Evolutionary conservation across 2,329 filamentous ascomycete species (phyloP).

Genomic region (Trichophyton rubrum): DNA sequence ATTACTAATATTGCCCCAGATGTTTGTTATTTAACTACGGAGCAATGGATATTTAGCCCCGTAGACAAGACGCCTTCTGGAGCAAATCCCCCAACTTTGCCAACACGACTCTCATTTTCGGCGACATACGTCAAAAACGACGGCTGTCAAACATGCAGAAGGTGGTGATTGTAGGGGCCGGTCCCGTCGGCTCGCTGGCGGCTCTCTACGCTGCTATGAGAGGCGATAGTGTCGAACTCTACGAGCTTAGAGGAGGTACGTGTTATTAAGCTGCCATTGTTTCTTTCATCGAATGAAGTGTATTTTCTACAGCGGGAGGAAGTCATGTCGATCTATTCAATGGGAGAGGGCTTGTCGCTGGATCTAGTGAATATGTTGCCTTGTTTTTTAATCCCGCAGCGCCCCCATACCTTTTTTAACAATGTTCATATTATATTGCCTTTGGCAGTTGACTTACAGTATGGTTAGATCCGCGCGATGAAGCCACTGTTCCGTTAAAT

Average conservation of each 20-base stretch:
- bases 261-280: conserved; percentile 13
- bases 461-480: conserved; percentile 66
- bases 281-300: neutral
- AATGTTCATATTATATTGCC: neutral
- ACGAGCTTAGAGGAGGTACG: conserved; percentile 82
- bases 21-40: neutral
- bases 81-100: neutral
- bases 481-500: conserved; percentile 71
- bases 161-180: conserved; percentile 76
- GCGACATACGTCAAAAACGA: neutral
- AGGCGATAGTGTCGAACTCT: conserved; percentile 83
- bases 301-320: neutral
- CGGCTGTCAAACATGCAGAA: conserved; percentile 40
- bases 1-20: neutral
- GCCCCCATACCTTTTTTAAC: neutral
- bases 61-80: neutral
- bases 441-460: neutral
- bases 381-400: neutral
- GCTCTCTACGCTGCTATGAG: conserved; percentile 83
- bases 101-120: neutral
- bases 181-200: conserved; percentile 82
- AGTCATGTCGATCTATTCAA: too few species aligned
- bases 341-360: neutral
- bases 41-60: neutral
- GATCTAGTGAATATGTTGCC: neutral